Evolutionary conservation across 345 rosid species (phyloP).

Genomic region (Syzygium jambos): DNA sequence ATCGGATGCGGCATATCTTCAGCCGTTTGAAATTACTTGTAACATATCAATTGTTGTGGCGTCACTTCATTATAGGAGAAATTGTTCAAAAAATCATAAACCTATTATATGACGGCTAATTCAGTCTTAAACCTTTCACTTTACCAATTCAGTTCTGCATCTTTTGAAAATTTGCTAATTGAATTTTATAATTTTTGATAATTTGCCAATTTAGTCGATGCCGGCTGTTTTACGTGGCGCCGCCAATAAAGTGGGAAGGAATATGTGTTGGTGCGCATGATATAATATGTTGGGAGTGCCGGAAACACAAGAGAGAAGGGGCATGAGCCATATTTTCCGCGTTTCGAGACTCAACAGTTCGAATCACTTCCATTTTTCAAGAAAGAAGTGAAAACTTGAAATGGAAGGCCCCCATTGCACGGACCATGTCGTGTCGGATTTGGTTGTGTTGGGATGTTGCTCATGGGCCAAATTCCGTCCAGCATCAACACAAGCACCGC

Average conservation of each 20-base stretch:
- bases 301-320: background rate
- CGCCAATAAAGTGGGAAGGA: fast-evolving
- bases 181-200: too few species aligned
- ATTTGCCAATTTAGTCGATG: too few species aligned
- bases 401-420: background rate
- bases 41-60: background rate
- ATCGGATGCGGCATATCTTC: background rate
- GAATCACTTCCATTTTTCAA: background rate
- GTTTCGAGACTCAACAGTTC: background rate
- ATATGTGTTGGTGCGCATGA: background rate
- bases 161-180: too few species aligned
- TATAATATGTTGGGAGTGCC: background rate
- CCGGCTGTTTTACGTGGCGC: too few species aligned
- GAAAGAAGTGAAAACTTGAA: background rate
- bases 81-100: too few species aligned
- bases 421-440: background rate
- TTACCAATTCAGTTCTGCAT: too few species aligned
- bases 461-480: background rate
- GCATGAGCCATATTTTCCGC: background rate
- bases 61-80: background rate
- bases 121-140: too few species aligned
- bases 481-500: background rate
- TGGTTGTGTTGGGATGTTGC: background rate
- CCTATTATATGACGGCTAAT: too few species aligned
- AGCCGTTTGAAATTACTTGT: background rate